Conservation (phyloP, 2,329 filamentous ascomycete genomes). For the Sclerotiophoma versabilis region DNA sequence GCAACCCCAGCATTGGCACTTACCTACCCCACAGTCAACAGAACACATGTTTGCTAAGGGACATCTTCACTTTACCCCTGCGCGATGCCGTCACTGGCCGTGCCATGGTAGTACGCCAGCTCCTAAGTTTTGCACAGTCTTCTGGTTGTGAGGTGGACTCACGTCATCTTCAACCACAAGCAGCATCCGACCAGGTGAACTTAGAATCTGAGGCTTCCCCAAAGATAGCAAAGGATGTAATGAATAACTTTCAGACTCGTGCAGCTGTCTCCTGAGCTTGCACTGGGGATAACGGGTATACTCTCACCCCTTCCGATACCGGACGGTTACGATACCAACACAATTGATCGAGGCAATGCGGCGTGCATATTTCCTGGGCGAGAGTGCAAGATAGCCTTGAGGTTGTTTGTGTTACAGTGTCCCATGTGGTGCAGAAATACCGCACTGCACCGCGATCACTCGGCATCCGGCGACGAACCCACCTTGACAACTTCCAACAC, state of each 20-base stretch:
- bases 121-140: too few species aligned
- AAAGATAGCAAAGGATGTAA: neutral
- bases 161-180: neutral
- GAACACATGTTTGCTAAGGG: conserved; percentile 7
- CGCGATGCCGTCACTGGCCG: neutral
- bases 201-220: neutral
- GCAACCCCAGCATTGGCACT: conserved; percentile 2
- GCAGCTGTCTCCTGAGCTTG: neutral
- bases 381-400: neutral
- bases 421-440: neutral
- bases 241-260: neutral
- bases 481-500: conserved; percentile 33
- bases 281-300: neutral
- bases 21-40: conserved; percentile 10
- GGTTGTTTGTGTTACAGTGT: neutral
- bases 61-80: neutral
- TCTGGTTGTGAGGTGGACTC: neutral
- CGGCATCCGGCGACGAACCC: conserved; percentile 39
- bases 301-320: neutral
- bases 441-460: conserved; percentile 18
- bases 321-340: conserved; percentile 7
- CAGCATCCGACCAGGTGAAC: neutral
- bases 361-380: neutral
- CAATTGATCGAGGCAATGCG: neutral
- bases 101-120: neutral